phyloP scores from a whole-genome alignment of 805 yeast genomes.

The Zygosaccharomyces lentus region DNA sequence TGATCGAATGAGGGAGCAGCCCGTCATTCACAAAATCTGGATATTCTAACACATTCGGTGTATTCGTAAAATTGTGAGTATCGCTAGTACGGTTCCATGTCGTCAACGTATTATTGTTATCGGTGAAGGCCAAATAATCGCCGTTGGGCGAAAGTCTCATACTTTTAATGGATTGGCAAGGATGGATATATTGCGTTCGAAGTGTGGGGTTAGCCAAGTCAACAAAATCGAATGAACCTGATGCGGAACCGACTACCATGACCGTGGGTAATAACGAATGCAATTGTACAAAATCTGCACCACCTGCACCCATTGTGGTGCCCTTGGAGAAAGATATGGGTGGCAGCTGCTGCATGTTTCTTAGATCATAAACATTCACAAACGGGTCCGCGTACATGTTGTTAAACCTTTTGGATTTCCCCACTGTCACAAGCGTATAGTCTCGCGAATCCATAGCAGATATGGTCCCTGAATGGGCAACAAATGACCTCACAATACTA shows the following conservation, averaged over 20 bases:
- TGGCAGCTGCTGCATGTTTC: conserved; percentile 63
- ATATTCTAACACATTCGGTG: conserved; percentile 46
- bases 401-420: conserved; percentile 64
- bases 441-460: conserved; percentile 65
- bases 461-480: conserved; percentile 56
- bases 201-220: conserved; percentile 75
- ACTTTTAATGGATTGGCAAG: conserved; percentile 33
- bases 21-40: conserved; percentile 45
- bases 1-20: conserved; percentile 24
- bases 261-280: conserved; percentile 85
- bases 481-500: conserved; percentile 48
- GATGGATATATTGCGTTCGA: conserved; percentile 35
- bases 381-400: conserved; percentile 66
- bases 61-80: conserved; percentile 29
- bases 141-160: conserved; percentile 52
- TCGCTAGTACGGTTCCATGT: conserved; percentile 30
- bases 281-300: conserved; percentile 76
- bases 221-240: conserved; percentile 81
- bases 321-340: conserved; percentile 76
- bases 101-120: conserved; percentile 49
- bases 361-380: conserved; percentile 74
- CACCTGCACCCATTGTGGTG: conserved; percentile 48
- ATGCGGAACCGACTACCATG: conserved; percentile 63
- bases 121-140: conserved; percentile 68
- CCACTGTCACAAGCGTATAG: conserved; percentile 70